Evolutionary conservation across 371 early-diverging fungal genomes (phyloP).

Genomic region (Apophysomyces variabilis): DNA sequence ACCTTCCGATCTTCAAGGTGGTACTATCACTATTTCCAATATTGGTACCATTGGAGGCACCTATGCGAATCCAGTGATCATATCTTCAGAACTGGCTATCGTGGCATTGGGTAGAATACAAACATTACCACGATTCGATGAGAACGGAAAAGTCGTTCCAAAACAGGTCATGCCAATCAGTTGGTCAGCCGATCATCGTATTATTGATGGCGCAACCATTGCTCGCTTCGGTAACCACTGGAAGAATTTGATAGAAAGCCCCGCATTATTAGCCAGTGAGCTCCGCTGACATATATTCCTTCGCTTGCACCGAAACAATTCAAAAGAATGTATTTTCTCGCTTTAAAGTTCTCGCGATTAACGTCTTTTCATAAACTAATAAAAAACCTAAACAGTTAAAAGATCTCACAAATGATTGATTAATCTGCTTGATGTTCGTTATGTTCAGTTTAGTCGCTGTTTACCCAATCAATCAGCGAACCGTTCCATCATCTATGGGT

Average conservation of each 20-base stretch:
- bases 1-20: slow-evolving; percentile 73
- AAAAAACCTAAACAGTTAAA: too few relatives aligned
- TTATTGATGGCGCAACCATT: slow-evolving; percentile 94
- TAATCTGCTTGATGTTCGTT: too few relatives aligned
- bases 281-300: slow-evolving; percentile 31
- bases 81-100: slow-evolving; percentile 83
- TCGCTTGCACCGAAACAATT: too few relatives aligned
- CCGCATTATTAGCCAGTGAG: slow-evolving; percentile 56
- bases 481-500: too few relatives aligned
- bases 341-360: too few relatives aligned
- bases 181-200: slow-evolving; percentile 96
- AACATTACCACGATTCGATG: slow-evolving; percentile 79
- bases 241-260: slow-evolving; percentile 86
- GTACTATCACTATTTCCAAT: slow-evolving; percentile 92
- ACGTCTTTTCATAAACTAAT: too few relatives aligned
- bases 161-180: slow-evolving; percentile 75
- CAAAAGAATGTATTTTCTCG: too few relatives aligned
- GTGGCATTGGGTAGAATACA: slow-evolving; percentile 86
- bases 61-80: slow-evolving; percentile 84
- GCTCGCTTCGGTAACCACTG: slow-evolving; percentile 86
- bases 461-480: too few relatives aligned
- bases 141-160: slow-evolving; percentile 59
- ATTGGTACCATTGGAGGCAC: slow-evolving; percentile 94
- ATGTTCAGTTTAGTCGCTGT: too few relatives aligned
- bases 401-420: too few relatives aligned